These are phyloP conservation scores for Paraleonurus japonicus DNA, from an alignment of 257 asterid species.

Conservation along the genomic window DNA sequence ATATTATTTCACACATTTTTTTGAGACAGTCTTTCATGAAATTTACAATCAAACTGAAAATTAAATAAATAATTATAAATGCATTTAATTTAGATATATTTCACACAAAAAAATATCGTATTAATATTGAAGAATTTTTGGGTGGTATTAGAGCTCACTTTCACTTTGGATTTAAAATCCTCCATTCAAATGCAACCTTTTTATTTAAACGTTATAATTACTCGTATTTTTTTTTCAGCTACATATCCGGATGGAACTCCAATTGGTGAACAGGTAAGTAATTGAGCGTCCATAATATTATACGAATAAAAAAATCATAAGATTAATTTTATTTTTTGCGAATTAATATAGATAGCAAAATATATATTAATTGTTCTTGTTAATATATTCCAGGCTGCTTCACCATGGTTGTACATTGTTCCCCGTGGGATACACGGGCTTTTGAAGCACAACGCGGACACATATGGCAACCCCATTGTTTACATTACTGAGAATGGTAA, in stretches of 20 bases:
- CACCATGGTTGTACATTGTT: not conserved
- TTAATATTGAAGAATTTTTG: too few species aligned
- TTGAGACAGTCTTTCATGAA: too few species aligned
- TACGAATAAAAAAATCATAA: too few species aligned
- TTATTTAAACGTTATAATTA: not conserved
- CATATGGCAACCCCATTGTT: not conserved
- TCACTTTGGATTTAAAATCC: too few species aligned
- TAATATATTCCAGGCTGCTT: constrained; percentile 5
- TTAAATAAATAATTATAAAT: too few species aligned
- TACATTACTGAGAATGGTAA: constrained; percentile 12
- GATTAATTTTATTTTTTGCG: not conserved
- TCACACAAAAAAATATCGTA: too few species aligned
- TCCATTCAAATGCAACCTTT: too few species aligned
- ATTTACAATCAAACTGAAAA: too few species aligned
- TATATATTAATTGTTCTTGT: not conserved
- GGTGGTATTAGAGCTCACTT: too few species aligned
- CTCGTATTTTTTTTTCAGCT: not conserved
- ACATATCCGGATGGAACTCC: too few species aligned
- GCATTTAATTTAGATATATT: too few species aligned
- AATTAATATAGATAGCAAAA: not conserved
- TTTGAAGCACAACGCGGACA: not conserved
- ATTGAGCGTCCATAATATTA: not conserved
- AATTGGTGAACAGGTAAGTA: not conserved
- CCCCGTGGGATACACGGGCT: not conserved
- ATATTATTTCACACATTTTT: too few species aligned